Evolutionary conservation across 768 basidiomycete genomes (phyloP).

Genomic region (Asterophora lycoperdoides): DNA sequence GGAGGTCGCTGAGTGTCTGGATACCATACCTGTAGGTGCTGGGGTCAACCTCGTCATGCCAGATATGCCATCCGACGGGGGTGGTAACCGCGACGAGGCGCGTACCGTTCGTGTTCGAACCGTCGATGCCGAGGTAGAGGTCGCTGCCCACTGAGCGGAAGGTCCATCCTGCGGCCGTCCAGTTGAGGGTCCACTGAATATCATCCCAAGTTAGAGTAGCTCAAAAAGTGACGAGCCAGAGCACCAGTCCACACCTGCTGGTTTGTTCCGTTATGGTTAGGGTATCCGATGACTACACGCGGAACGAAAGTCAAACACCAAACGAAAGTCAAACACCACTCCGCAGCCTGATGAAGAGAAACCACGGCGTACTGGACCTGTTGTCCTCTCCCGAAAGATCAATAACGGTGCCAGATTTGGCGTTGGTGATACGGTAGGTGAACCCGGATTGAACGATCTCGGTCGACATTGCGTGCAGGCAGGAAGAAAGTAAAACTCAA

Average conservation of each 20-base stretch:
- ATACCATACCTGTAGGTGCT: conserved; percentile 39
- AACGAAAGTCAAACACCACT: neutral
- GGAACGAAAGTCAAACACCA: neutral
- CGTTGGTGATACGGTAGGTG: conserved; percentile 47
- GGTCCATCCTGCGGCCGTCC: conserved; percentile 33
- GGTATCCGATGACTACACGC: conserved; percentile 45
- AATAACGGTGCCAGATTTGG: conserved; percentile 45
- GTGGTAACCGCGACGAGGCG: conserved; percentile 33
- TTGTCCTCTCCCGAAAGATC: conserved; percentile 55
- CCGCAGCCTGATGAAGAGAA: neutral
- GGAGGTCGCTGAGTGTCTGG: neutral
- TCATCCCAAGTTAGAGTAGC: neutral
- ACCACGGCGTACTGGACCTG: conserved; percentile 33
- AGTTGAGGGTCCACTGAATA: conserved; percentile 46
- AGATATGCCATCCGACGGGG: conserved; percentile 47
- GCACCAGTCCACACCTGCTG: conserved; percentile 36
- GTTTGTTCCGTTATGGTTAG: conserved; percentile 38
- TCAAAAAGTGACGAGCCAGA: neutral
- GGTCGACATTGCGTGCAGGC: conserved; percentile 9
- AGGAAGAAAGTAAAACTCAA: neutral
- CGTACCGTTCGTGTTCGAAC: conserved; percentile 37
- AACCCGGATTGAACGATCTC: conserved; percentile 32
- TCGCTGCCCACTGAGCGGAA: conserved; percentile 40
- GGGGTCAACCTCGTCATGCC: conserved; percentile 37
- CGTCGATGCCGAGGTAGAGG: conserved; percentile 37